Conservation (phyloP, 139 green algal genomes). For the Coccomyxa sp. region DNA sequence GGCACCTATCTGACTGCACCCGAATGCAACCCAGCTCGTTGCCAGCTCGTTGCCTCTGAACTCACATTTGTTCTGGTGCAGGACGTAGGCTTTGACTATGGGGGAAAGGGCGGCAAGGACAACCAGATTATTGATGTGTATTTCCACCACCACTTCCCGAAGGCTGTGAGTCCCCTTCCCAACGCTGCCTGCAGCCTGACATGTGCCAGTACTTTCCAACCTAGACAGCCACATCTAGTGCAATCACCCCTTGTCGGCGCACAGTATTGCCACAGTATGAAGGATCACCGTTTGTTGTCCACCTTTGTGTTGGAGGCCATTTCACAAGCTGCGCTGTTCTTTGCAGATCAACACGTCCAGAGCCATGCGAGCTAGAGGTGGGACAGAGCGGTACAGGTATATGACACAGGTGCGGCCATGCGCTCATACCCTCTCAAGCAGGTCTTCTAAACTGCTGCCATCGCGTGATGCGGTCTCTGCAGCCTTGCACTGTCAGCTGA, state of each 20-base stretch:
- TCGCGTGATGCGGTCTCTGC: background rate
- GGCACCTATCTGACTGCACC: background rate
- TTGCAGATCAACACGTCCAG: slow-evolving; percentile 11
- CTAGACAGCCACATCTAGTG: no score
- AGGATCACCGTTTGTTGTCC: no score
- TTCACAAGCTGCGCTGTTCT: background rate
- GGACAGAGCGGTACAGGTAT: slow-evolving; percentile 31
- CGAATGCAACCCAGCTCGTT: background rate
- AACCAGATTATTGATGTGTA: slow-evolving; percentile 49
- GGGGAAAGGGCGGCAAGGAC: slow-evolving; percentile 25
- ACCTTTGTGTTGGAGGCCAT: no score
- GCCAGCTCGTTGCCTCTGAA: no score
- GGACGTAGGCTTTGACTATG: slow-evolving; percentile 37
- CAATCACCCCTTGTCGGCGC: no score
- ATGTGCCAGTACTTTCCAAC: no score
- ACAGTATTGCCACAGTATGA: no score
- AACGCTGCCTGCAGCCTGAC: background rate
- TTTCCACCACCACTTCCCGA: slow-evolving; percentile 44
- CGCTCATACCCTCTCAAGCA: background rate
- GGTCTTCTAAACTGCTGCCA: background rate
- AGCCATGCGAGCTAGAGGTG: slow-evolving; percentile 11
- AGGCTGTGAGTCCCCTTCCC: slow-evolving; percentile 23
- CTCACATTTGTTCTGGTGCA: background rate
- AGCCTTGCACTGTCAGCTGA: background rate
- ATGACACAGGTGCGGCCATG: slow-evolving; percentile 16